Base-by-base conservation (phyloP, 768 basidiomycete genomes). In the Boletus reticuloceps region DNA sequence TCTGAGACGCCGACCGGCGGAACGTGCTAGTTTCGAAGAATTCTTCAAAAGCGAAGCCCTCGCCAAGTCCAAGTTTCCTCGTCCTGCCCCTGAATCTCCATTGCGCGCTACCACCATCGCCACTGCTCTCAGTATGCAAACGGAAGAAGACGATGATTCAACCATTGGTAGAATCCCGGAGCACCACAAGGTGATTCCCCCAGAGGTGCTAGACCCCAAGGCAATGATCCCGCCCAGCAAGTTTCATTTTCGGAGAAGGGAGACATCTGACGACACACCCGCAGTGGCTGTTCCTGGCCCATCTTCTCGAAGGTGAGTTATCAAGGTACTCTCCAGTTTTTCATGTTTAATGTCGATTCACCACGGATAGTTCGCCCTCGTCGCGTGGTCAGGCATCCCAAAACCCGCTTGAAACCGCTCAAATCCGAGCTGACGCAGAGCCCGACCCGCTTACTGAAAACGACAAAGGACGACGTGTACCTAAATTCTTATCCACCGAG, bases 1-100 rank as follows among this genome's bases (percentile, higher is more conserved):
- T 46, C 76, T 99, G 47, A 92, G 88, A 71, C 84, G 91, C 29
- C 83, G 86, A 39, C 94, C 97, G 0, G 80, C 78, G 0, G 91
- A 97, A 67, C 80, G 96, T 3, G 88, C 92, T 22, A 86, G 80
- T 53, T 99, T 95, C 56, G 91, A 95, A 13, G 91, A 94, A 40
- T 98, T 97, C 74, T 99, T 99, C 69, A 78, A 79, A 49, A 91
- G 89, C 59, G 80, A 79, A 32, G 94, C 88, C 36, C 75, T 89
- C 60, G 85, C 80, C 27, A 89, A 87, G 67, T 86, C 82, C 38
- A 92, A 87, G 73, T 91, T 91, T 64, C 84, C 86, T 7, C 74
- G 84, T 43, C 82, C 84, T 8, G 53, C 37, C 17, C 48, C 61
- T 14, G 25, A 64, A 59, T 41, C 52, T 47, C 36, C 56, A 17